phyloP scores from a whole-genome alignment of 2,329 filamentous ascomycete genomes.

The Fusarium hainanense region DNA sequence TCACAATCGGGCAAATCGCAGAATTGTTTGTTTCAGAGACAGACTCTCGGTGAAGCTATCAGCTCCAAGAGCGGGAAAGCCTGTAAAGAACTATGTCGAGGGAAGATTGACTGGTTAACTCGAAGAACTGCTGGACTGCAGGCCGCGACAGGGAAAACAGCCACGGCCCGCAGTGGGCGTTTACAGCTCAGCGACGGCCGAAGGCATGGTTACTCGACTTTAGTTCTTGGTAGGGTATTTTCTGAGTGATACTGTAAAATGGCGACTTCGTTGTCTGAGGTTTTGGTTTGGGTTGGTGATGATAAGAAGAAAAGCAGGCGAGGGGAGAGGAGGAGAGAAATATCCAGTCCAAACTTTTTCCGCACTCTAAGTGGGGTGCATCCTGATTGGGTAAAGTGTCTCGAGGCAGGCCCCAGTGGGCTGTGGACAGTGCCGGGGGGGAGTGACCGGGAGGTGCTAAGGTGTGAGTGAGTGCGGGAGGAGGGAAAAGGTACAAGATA shows the following conservation, averaged over 20 bases:
- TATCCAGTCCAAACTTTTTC: constrained; percentile 46
- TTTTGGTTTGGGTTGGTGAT: constrained; percentile 49
- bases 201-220: constrained; percentile 77
- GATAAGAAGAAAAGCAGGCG: constrained; percentile 47
- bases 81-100: constrained; percentile 76
- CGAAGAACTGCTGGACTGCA: constrained; percentile 90
- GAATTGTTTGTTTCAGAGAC: constrained; percentile 52
- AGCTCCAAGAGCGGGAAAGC: constrained; percentile 60
- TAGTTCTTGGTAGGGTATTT: constrained; percentile 64
- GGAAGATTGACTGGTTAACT: constrained; percentile 67
- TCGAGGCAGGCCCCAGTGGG: constrained; percentile 21
- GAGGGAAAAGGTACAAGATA: constrained; percentile 19
- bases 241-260: constrained; percentile 47
- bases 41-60: constrained; percentile 53
- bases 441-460: constrained; percentile 14
- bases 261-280: constrained; percentile 75
- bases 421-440: constrained; percentile 23
- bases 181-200: constrained; percentile 92
- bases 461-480: constrained; percentile 28
- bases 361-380: constrained; percentile 40
- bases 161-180: constrained; percentile 80
- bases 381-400: constrained; percentile 36
- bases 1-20: constrained; percentile 47
- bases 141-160: constrained; percentile 62
- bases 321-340: constrained; percentile 44